phyloP scores from a whole-genome alignment of 306 rosid genomes.

The Calophaca sinica region DNA sequence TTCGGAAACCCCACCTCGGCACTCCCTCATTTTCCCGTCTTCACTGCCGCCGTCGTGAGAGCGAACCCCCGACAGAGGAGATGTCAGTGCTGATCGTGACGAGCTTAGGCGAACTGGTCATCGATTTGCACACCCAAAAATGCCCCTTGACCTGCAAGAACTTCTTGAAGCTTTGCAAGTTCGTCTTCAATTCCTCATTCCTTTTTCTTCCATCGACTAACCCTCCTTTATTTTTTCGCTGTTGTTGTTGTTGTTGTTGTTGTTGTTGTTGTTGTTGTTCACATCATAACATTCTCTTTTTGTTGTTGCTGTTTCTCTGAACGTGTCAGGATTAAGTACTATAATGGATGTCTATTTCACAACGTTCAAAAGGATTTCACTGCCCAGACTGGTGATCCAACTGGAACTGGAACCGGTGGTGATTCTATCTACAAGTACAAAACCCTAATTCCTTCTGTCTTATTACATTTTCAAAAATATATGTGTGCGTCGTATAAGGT shows the following conservation, averaged over 20 bases:
- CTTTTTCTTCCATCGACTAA: not conserved
- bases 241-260: not conserved
- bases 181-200: conserved; percentile 19
- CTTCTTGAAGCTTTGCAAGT: conserved; percentile 96
- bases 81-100: conserved; percentile 94
- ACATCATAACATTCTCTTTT: not conserved
- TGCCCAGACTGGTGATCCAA: conserved; percentile 96
- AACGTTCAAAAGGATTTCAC: conserved; percentile 89
- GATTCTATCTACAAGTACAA: conserved; percentile 81
- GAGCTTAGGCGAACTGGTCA: conserved; percentile 83
- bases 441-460: not conserved
- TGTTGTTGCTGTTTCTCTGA: conserved; percentile 19
- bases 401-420: conserved; percentile 79
- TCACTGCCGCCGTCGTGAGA: not conserved
- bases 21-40: not conserved
- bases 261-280: not conserved
- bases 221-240: no score
- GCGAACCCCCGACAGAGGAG: not conserved
- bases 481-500: not conserved
- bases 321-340: conserved; percentile 74
- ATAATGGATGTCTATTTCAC: conserved; percentile 89
- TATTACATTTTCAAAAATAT: not conserved
- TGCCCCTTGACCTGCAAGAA: conserved; percentile 91
- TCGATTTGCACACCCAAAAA: conserved; percentile 73
- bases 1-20: no score